A percentile compares a stretch with the other conserved stretches of the same genome.
Conservation (phyloP, 1,284 basidiomycete species). For the Gymnopus androsaceus region DNA sequence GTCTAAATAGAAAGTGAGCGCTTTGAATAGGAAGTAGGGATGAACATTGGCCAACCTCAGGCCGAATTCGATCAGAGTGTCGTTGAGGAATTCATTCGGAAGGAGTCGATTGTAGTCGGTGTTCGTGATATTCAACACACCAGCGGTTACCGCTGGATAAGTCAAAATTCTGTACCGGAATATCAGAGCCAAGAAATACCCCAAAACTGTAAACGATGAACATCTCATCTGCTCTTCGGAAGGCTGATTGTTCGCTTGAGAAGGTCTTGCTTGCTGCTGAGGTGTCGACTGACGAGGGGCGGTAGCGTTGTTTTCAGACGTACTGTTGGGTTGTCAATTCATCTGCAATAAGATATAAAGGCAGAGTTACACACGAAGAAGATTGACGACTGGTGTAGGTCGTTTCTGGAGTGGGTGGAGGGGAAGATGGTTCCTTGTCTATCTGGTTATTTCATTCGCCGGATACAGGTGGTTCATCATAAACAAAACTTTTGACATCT, state of each 20-base stretch:
- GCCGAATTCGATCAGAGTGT: slow-evolving; percentile 94
- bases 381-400: too few relatives aligned
- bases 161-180: slow-evolving; percentile 60
- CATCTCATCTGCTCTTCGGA: slow-evolving; percentile 58
- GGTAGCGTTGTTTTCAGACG: too few relatives aligned
- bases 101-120: slow-evolving; percentile 77
- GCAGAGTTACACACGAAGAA: too few relatives aligned
- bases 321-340: too few relatives aligned
- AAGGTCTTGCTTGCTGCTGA: slow-evolving; percentile 16
- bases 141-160: slow-evolving; percentile 63
- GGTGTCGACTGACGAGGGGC: slow-evolving; percentile 37
- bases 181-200: too few relatives aligned
- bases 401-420: too few relatives aligned
- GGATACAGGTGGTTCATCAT: too few relatives aligned
- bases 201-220: slow-evolving; percentile 12
- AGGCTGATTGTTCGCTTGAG: slow-evolving; percentile 40
- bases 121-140: slow-evolving; percentile 78
- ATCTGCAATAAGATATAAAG: too few relatives aligned
- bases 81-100: slow-evolving; percentile 90
- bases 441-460: too few relatives aligned
- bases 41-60: slow-evolving; percentile 74
- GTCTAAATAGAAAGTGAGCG: slow-evolving; percentile 42
- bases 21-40: background rate
- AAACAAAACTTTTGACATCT: too few relatives aligned
- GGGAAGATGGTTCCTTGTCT: too few relatives aligned